These are phyloP conservation scores for Penicillium psychrosexuale DNA, from an alignment of 2,329 filamentous ascomycete genomes.

Conservation along the genomic window DNA sequence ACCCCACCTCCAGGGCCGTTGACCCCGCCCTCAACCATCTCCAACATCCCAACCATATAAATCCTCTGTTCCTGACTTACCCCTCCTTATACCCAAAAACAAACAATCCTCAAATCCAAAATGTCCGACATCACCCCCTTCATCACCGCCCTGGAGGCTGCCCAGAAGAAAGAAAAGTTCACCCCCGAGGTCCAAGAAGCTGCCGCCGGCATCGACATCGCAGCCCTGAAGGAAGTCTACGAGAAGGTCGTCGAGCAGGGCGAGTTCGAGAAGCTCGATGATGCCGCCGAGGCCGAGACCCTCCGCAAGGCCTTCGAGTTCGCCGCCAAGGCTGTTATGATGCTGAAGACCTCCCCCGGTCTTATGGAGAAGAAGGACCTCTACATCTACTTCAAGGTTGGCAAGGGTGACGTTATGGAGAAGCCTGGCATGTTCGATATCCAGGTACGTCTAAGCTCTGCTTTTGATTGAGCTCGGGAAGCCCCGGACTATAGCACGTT, in stretches of 20 bases:
- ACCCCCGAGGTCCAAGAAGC: conserved; percentile 28
- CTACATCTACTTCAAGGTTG: conserved; percentile 43
- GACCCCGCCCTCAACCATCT: conserved; percentile 10
- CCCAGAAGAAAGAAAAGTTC: conserved; percentile 30
- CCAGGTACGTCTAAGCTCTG: conserved; percentile 31
- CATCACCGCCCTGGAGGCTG: conserved; percentile 25
- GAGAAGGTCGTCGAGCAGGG: conserved; percentile 15
- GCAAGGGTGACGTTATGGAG: conserved; percentile 27
- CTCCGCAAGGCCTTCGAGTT: conserved; percentile 30
- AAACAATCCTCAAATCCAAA: conserved; percentile 9
- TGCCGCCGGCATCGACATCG: conserved; percentile 26
- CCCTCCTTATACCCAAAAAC: background rate
- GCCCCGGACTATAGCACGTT: background rate
- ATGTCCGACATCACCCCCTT: conserved; percentile 31
- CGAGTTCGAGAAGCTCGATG: conserved; percentile 15
- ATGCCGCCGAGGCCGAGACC: conserved; percentile 15
- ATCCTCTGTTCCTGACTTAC: background rate
- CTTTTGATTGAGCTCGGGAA: background rate
- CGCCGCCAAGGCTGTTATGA: conserved; percentile 31
- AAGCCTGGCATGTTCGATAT: conserved; percentile 40
- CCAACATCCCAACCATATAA: conserved; percentile 12
- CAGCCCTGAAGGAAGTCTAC: conserved; percentile 23
- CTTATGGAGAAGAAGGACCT: conserved; percentile 30
- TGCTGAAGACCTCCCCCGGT: conserved; percentile 25
- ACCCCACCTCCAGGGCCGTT: conserved; percentile 3